Conservation (phyloP, 2,329 filamentous ascomycete species). For the Aspergillus spinulosporus region DNA sequence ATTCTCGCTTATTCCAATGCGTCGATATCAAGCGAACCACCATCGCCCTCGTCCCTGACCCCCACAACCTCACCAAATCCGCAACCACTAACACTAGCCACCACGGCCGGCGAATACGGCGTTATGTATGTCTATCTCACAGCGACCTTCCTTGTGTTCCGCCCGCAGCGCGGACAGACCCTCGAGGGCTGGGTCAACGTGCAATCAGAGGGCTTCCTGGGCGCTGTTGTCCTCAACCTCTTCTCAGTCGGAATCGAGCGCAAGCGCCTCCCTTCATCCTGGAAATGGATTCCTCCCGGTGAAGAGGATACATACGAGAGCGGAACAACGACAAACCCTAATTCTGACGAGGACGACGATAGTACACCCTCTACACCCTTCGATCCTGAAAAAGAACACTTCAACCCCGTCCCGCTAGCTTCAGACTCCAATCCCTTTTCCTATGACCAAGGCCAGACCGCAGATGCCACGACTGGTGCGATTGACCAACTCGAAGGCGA, state of each 20-base stretch:
- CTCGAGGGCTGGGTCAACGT: slow-evolving; percentile 82
- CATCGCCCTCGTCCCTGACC: slow-evolving; percentile 35
- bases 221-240: slow-evolving; percentile 83
- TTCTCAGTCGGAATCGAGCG: slow-evolving; percentile 89
- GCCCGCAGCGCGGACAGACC: slow-evolving; percentile 69
- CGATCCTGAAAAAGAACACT: slow-evolving; percentile 42
- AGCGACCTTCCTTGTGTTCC: slow-evolving; percentile 80
- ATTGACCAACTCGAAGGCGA: slow-evolving; percentile 34
- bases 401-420: slow-evolving; percentile 38
- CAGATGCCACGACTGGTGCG: slow-evolving; percentile 24
- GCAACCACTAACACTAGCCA: slow-evolving; percentile 44
- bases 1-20: slow-evolving; percentile 55
- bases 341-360: slow-evolving; percentile 21
- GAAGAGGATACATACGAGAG: slow-evolving; percentile 30
- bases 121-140: slow-evolving; percentile 87
- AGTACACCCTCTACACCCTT: slow-evolving; percentile 28
- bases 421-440: slow-evolving; percentile 34
- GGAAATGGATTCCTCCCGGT: slow-evolving; percentile 74
- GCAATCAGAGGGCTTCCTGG: slow-evolving; percentile 84
- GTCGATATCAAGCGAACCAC: slow-evolving; percentile 43
- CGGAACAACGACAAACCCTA: slow-evolving; percentile 4
- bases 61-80: slow-evolving; percentile 30
- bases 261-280: slow-evolving; percentile 70
- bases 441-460: slow-evolving; percentile 25
- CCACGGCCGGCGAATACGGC: slow-evolving; percentile 72